These are phyloP conservation scores for Rosa hybrid DNA, from an alignment of 331 rosid genomes.

Conservation along the genomic window DNA sequence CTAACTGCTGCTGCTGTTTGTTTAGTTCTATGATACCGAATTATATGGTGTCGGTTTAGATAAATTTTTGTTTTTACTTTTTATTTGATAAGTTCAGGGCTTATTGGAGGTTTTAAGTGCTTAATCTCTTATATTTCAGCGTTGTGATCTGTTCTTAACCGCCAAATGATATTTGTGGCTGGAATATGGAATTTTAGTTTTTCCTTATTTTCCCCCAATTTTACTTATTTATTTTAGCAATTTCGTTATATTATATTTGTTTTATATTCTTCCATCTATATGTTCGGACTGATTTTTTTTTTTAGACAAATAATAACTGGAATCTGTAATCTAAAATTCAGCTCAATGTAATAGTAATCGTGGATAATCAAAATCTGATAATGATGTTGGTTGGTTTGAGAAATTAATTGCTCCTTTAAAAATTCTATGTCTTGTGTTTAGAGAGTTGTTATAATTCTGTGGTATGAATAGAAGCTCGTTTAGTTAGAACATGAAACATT, in stretches of 20 bases:
- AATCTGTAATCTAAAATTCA: neutral
- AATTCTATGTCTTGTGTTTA: neutral
- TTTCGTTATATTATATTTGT: neutral
- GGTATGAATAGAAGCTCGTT: neutral
- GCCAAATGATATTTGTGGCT: neutral
- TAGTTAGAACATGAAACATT: neutral
- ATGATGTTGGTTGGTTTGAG: slow-evolving; percentile 2
- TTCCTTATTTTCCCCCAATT: neutral
- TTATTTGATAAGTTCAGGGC: neutral
- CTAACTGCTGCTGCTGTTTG: slow-evolving; percentile 6
- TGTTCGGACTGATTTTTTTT: neutral
- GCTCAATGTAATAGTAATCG: neutral
- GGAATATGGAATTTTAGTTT: neutral
- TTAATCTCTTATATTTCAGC: neutral
- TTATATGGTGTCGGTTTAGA: slow-evolving; percentile 23
- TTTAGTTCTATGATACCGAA: slow-evolving; percentile 3
- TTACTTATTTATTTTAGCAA: neutral
- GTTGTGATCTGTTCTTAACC: slow-evolving; percentile 2
- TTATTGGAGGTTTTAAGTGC: neutral
- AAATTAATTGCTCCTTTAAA: neutral
- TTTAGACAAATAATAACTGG: neutral
- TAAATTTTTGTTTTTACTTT: neutral
- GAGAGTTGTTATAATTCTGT: neutral
- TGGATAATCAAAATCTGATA: neutral
- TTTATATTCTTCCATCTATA: neutral